A percentile compares a stretch with the other conserved stretches of the same genome.
Evolutionary conservation across 345 rosid genomes (phyloP).

Genomic region (Acer yangbiense): DNA sequence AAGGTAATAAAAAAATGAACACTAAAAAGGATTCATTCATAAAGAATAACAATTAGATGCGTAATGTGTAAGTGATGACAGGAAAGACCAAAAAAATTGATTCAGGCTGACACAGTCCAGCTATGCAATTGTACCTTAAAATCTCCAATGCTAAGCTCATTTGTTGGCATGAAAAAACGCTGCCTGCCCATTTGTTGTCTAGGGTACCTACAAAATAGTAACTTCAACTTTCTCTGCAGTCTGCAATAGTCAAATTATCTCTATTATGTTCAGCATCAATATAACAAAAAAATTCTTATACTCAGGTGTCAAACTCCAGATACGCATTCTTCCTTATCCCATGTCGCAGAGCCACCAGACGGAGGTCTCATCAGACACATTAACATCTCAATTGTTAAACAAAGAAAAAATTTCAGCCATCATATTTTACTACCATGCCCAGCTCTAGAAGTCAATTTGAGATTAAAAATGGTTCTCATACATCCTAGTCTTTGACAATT

Average conservation of each 20-base stretch:
- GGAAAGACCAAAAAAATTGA: background rate
- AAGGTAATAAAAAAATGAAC: background rate
- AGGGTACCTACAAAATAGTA: background rate
- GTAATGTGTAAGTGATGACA: background rate
- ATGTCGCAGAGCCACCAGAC: background rate
- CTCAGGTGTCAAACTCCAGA: background rate
- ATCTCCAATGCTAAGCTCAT: background rate
- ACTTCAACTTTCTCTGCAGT: background rate
- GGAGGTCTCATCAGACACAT: background rate
- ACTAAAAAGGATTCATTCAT: background rate
- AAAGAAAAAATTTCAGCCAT: background rate
- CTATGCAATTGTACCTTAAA: background rate
- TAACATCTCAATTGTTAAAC: background rate
- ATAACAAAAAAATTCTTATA: background rate
- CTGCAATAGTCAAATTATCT: background rate
- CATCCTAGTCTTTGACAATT: background rate
- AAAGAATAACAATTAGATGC: background rate
- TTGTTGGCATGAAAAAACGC: background rate
- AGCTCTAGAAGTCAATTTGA: background rate
- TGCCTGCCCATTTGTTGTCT: background rate
- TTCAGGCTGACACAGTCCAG: background rate
- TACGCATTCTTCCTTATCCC: background rate
- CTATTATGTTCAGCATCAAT: background rate
- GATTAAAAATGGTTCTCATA: background rate
- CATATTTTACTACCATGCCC: background rate